Evolutionary conservation across 257 asterid species (phyloP), one percentile per base, ranked within the genome.

Genomic region (Fraxinus anomala): DNA sequence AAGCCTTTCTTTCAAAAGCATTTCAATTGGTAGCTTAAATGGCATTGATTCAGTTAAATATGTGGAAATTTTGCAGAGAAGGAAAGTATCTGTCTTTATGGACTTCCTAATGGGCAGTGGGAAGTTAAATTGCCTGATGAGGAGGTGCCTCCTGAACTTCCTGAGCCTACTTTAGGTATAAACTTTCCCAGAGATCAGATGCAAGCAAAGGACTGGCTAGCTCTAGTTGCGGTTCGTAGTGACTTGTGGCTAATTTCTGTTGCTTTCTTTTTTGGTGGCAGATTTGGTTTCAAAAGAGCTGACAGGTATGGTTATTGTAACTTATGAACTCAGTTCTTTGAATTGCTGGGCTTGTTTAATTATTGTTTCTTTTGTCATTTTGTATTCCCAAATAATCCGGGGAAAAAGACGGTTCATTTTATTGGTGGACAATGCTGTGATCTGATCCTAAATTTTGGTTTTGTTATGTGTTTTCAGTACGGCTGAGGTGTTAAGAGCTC

Each of bases 131-230:
- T 90, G 79, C 97, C 94, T 68, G 96, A 94, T 77, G 96, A 90
- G 83, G 96, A 92, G 85, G 94, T 92, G 83, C 96, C 97, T 63
- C 89, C 97, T 1, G 96, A 90, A 92, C 91, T 90, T 70, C 97
- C 97, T 3, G 97, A 92, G 75, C 97, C 97, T 33, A 94, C 91
- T 83, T 80, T 90, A 67, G 97, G 97, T 42, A 92, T 92, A 39
- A 92, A 90, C 87, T 92, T 92, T 85, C 94, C 96, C 65, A 86
- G 96, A 76, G 97, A 90, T 85, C 96, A 96, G 73, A 92, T 92
- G 97, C 90, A 86, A 82, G 92, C 85, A 77, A 88, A 87, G 83
- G 94, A 92, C 82, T 92, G 96, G 97, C 79, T 90, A 75, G 90
- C 96, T 76, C 83, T 92, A 83, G 97, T 92, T 81, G 94, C 97